Evolutionary conservation across 805 yeast genomes (phyloP), one percentile per base, ranked within the genome.

Genomic region (Cyberlindnera mycetangii): DNA sequence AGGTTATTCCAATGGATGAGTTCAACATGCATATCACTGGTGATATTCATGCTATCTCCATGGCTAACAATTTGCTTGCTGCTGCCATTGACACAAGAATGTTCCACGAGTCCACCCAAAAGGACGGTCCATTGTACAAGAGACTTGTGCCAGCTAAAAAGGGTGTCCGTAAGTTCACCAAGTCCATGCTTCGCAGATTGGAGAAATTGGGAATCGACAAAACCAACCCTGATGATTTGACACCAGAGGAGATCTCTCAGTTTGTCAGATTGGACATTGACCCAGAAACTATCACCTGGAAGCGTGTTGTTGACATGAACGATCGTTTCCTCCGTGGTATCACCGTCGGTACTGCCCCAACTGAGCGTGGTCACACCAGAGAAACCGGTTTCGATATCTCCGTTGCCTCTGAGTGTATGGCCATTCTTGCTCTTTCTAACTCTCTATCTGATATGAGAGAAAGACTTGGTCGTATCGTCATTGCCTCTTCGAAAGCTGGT

Each of bases 1-100:
- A 85, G 66, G 93, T 85, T 24, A 83, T 85, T 62, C 93, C 93
- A 52, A 85, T 85, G 93, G 92, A 85, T 65, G 93, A 85, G 62
- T 85, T 85, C 72, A 85, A 85, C 70, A 77, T 85, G 84, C 92
- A 85, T 62, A 76, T 85, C 50, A 85, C 93, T 39, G 93, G 93
- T 63, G 93, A 85, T 66, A 85, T 85, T 48, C 93, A 85, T 63
- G 92, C 93, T 37, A 84, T 85, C 59, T 79, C 89, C 44, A 82
- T 81, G 72, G 93, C 93, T 41, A 83, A 84, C 64, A 85, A 85
- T 65, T 69, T 85, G 59, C 69, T 85, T 51, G 89, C 90, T 44
- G 93, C 95, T 51, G 95, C 95, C 27, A 80, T 85, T 51, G 95
- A 85, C 66, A 83, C 95, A 3, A 76, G 95, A 71, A 84, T 85